Percentiles rank a stretch among this genome's conserved stretches.
Evolutionary conservation across 2,329 filamentous ascomycete genomes (phyloP).

Genomic region (Penicillium freii): DNA sequence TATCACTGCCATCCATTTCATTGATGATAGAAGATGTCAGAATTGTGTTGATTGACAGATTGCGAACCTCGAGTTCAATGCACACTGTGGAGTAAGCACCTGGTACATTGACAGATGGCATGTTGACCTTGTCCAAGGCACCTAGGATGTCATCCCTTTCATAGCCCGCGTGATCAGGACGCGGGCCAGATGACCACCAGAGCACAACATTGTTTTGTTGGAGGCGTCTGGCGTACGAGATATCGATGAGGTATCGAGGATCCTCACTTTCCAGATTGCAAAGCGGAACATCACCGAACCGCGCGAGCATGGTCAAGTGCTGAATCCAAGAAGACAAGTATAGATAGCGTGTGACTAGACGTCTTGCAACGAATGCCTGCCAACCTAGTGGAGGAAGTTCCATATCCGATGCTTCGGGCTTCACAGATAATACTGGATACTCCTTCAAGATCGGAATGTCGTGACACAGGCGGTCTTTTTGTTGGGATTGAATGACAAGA

Average conservation of each 20-base stretch:
- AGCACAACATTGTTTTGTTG: conserved; percentile 90
- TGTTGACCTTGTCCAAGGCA: conserved; percentile 78
- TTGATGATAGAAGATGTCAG: conserved; percentile 95
- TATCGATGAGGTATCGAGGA: conserved; percentile 89
- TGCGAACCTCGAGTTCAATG: conserved; percentile 89
- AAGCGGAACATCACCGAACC: conserved; percentile 90
- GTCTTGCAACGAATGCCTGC: conserved; percentile 84
- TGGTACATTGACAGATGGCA: conserved; percentile 90
- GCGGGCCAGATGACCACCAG: conserved; percentile 89
- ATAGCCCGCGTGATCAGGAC: conserved; percentile 92
- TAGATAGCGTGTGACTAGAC: conserved; percentile 84
- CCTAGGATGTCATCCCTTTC: conserved; percentile 87
- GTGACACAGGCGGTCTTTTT: conserved; percentile 74
- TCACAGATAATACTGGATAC: conserved; percentile 77
- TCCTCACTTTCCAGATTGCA: conserved; percentile 96
- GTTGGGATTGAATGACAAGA: conserved; percentile 87
- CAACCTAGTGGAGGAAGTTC: conserved; percentile 88
- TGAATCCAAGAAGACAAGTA: conserved; percentile 89
- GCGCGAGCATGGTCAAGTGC: conserved; percentile 80
- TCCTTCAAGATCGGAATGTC: conserved; percentile 82
- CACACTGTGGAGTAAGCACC: conserved; percentile 95
- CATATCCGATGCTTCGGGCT: conserved; percentile 78
- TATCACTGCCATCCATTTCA: conserved; percentile 85
- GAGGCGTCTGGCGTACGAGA: conserved; percentile 86
- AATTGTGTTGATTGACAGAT: conserved; percentile 96